Evolutionary conservation across 1,139 yeast species (phyloP).

Genomic region (Wickerhamiella infanticola): DNA sequence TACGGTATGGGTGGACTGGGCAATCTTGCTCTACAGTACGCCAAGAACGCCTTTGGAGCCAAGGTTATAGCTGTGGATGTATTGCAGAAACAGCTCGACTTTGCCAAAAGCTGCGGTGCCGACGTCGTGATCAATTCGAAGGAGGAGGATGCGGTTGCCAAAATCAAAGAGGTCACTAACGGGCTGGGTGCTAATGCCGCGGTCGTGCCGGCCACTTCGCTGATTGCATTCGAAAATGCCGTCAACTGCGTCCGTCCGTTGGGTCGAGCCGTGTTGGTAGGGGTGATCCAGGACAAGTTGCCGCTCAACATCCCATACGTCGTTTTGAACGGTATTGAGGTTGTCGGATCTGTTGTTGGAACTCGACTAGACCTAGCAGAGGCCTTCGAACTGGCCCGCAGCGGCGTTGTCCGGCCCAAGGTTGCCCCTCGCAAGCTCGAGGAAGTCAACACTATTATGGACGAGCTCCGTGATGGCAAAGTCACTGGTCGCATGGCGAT

Average conservation of each 20-base stretch:
- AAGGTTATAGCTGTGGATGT: slow-evolving; percentile 66
- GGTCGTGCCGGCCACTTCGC: slow-evolving; percentile 66
- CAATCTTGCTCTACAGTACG: slow-evolving; percentile 65
- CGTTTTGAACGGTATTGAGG: slow-evolving; percentile 47
- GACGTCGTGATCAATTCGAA: slow-evolving; percentile 53
- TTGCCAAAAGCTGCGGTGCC: slow-evolving; percentile 47
- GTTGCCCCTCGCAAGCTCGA: slow-evolving; percentile 36
- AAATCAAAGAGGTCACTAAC: slow-evolving; percentile 33
- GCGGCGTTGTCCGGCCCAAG: slow-evolving; percentile 56
- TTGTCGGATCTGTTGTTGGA: slow-evolving; percentile 67
- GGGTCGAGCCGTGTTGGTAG: slow-evolving; percentile 70
- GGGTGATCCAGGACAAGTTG: slow-evolving; percentile 36
- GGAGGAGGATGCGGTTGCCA: slow-evolving; percentile 27
- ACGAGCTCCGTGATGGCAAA: slow-evolving; percentile 55
- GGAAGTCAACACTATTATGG: slow-evolving; percentile 45
- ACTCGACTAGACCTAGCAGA: slow-evolving; percentile 68
- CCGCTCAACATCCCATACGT: slow-evolving; percentile 39
- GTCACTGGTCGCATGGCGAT: slow-evolving; percentile 61
- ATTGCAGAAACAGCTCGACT: slow-evolving; percentile 46
- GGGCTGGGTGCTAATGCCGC: slow-evolving; percentile 67
- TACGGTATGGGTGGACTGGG: slow-evolving; percentile 85
- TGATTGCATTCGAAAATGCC: slow-evolving; percentile 53
- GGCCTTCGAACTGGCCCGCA: slow-evolving; percentile 55
- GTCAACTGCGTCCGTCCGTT: slow-evolving; percentile 53
- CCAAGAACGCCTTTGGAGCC: slow-evolving; percentile 58